Base-by-base conservation (phyloP, 2,329 filamentous ascomycete genomes). In the Aspergillus latus region DNA sequence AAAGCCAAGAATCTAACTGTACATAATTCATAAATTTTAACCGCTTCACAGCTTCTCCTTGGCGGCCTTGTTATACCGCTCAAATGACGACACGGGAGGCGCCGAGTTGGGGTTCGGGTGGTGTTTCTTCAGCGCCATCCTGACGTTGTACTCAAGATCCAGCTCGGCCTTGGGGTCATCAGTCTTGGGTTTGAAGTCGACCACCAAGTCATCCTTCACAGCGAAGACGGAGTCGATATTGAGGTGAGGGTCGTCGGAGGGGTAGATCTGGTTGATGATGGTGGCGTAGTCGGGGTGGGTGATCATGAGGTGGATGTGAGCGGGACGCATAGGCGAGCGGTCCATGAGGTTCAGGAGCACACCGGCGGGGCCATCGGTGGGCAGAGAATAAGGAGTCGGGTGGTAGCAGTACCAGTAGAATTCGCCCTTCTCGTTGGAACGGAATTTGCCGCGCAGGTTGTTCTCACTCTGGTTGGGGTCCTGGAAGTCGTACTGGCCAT, bases 361-460 rank as follows among this genome's bases (percentile, higher is more conserved):
- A 64, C 77, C 81, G 21, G 81, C 80, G 34, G 82, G 82, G 9
- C 78, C 87, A 64, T 88, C 84, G 49, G 81, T 85, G 44, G 87
- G 86, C 59, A 90, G 79, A 39, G 86, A 86, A 76, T 90, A 90
- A 4, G 86, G 84, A 0, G 88, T 90, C 0, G 88, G 88, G 74
- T 88, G 83, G 80, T 87, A 90, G 82, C 90, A 90, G 74, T 89
- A 87, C 75, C 79, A 82, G 75, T 87, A 89, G 71, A 69, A 72
- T 60, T 86, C 81, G 64, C 88, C 88, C 60, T 90, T 81, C 65
- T 82, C 82, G 72, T 89, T 83, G 61, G 86, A 84, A 65, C 81
- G 82, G 79, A 90, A 90, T 78, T 90, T 90, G 71, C 88, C 88
- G 43, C 88, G 83, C 42, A 90, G 80, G 79, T 91, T 91, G 81